Conservation (phyloP, 129 eudicot species). For the Dittrichia graveolens region DNA sequence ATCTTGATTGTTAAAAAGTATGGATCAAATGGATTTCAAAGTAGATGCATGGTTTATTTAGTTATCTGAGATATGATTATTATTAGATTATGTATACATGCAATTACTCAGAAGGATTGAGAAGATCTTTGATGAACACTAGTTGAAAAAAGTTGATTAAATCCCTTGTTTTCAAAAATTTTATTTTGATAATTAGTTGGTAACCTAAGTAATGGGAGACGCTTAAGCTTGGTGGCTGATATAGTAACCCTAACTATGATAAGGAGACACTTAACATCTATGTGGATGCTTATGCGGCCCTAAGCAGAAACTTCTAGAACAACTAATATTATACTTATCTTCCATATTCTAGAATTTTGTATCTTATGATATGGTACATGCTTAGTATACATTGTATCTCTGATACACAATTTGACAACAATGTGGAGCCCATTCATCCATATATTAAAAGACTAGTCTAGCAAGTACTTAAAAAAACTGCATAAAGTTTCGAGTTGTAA, state of each 20-base stretch:
- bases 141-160: background rate
- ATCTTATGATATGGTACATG: background rate
- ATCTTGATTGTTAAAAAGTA: background rate
- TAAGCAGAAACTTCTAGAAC: background rate
- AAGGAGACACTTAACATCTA: background rate
- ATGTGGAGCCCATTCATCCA: slow-evolving; percentile 6
- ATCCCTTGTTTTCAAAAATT: background rate
- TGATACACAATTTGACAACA: too few relatives aligned
- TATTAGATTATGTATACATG: background rate
- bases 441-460: background rate
- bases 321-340: background rate
- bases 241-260: background rate
- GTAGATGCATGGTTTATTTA: background rate
- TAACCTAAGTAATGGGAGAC: background rate
- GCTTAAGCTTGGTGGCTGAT: slow-evolving; percentile 14
- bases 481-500: slow-evolving; percentile 15
- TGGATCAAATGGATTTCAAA: background rate
- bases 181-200: background rate
- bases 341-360: background rate
- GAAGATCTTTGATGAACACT: slow-evolving; percentile 4
- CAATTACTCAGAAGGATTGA: background rate
- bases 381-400: too few relatives aligned
- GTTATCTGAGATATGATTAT: background rate
- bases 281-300: background rate
- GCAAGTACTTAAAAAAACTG: background rate